Evolutionary conservation across 495 filamentous ascomycete genomes (phyloP).

Genomic region (Lasiosphaeriaceae sp.): DNA sequence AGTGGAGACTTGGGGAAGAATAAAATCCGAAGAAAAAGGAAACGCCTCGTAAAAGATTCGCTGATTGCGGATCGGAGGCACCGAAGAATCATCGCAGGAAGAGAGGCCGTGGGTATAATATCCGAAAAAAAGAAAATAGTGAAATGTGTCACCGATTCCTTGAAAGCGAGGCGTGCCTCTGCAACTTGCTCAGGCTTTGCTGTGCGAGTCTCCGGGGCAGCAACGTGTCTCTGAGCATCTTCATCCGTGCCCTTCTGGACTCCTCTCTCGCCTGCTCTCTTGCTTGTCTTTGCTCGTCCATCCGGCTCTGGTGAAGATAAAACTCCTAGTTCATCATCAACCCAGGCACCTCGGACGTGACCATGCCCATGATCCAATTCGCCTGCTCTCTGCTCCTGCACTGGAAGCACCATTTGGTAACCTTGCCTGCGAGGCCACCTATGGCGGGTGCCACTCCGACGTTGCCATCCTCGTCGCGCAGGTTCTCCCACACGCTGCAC

Average conservation of each 20-base stretch:
- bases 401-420: conserved; percentile 81
- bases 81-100: background rate
- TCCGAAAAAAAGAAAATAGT: background rate
- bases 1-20: background rate
- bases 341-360: conserved; percentile 41
- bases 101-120: background rate
- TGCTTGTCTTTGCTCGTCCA: background rate
- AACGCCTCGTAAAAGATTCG: background rate
- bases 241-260: background rate
- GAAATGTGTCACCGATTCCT: background rate
- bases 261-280: background rate
- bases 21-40: background rate
- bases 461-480: conserved; percentile 63
- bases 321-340: conserved; percentile 26
- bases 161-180: background rate
- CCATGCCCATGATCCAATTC: conserved; percentile 41
- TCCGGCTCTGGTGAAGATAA: background rate
- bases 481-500: conserved; percentile 80
- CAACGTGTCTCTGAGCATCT: background rate
- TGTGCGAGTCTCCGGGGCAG: background rate
- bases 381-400: conserved; percentile 43
- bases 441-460: conserved; percentile 61
- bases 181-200: background rate
- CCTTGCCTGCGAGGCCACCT: conserved; percentile 70
- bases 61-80: background rate